Evolutionary conservation across 371 early-diverging fungal genomes (phyloP).

Genomic region (Entomophthora muscae): DNA sequence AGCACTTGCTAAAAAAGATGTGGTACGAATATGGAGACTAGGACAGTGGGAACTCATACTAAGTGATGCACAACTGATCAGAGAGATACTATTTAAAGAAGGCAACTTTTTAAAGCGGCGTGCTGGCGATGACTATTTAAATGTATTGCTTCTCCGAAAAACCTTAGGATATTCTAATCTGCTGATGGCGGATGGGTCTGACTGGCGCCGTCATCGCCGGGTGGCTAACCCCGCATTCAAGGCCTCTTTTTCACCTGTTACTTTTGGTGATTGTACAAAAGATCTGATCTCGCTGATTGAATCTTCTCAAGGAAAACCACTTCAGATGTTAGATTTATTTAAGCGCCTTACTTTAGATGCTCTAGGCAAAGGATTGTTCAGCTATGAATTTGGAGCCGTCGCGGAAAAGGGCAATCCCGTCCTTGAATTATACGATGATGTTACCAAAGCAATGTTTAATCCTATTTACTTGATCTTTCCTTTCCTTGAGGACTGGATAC

Average conservation of each 20-base stretch:
- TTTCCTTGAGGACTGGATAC: neutral
- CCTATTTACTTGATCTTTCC: neutral
- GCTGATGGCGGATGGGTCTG: neutral
- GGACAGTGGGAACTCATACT: neutral
- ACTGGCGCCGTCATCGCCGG: neutral
- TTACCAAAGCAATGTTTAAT: neutral
- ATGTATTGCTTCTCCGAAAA: neutral
- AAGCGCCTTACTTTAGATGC: neutral
- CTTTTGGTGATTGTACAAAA: neutral
- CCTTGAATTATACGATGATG: neutral
- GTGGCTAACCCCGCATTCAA: neutral
- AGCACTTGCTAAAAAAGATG: too few relatives aligned
- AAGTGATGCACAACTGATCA: neutral
- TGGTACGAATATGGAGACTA: too few relatives aligned
- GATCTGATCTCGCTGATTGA: neutral
- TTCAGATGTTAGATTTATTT: neutral
- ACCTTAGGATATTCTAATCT: neutral
- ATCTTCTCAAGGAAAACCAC: neutral
- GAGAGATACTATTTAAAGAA: neutral
- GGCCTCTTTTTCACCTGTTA: neutral
- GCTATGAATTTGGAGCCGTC: slow-evolving; percentile 2
- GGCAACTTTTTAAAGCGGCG: neutral
- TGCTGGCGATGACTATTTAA: neutral
- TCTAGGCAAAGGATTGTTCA: neutral
- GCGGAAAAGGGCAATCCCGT: neutral